A percentile compares a stretch with the other conserved stretches of the same genome.
Evolutionary conservation across 495 filamentous ascomycete genomes (phyloP).

Genomic region (Aspergillus affinis): DNA sequence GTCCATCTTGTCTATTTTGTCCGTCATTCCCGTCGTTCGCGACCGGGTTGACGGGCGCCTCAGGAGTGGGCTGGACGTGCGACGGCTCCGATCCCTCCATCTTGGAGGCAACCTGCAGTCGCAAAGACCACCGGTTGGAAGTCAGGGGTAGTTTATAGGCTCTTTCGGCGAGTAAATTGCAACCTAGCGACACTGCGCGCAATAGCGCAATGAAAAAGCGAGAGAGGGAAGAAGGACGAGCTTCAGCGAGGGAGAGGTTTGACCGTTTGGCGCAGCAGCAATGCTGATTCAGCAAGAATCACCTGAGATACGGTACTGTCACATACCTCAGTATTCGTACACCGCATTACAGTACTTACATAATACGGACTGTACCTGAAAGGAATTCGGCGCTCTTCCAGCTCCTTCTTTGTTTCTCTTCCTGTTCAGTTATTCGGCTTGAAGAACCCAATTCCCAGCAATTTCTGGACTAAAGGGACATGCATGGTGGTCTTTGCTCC

Average conservation of each 20-base stretch:
- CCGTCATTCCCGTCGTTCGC: slow-evolving; percentile 41
- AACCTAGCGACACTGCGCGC: background rate
- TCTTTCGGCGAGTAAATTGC: background rate
- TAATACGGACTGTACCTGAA: background rate
- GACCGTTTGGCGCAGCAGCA: background rate
- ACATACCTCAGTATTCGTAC: background rate
- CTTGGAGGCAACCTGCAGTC: slow-evolving; percentile 20
- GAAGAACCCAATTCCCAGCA: too few relatives aligned
- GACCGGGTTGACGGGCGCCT: slow-evolving; percentile 46
- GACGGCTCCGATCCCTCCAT: slow-evolving; percentile 36
- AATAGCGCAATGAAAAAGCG: background rate
- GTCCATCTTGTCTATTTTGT: slow-evolving; percentile 18
- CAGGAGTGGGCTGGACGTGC: slow-evolving; percentile 36
- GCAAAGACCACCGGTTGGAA: background rate
- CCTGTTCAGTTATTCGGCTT: too few relatives aligned
- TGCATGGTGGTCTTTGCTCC: too few relatives aligned
- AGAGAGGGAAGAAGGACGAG: background rate
- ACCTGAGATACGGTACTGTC: slow-evolving; percentile 3
- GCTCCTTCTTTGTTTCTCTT: too few relatives aligned
- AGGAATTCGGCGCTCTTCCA: too few relatives aligned
- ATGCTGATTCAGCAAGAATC: slow-evolving; percentile 21
- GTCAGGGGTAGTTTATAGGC: background rate
- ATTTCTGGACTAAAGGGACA: too few relatives aligned
- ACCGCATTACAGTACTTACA: background rate
- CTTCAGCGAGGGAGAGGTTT: slow-evolving; percentile 7